Evolutionary conservation across 169 alveolate genomes (phyloP), one percentile per base, ranked within the genome.

Genomic region (Plasmodium malariae): DNA sequence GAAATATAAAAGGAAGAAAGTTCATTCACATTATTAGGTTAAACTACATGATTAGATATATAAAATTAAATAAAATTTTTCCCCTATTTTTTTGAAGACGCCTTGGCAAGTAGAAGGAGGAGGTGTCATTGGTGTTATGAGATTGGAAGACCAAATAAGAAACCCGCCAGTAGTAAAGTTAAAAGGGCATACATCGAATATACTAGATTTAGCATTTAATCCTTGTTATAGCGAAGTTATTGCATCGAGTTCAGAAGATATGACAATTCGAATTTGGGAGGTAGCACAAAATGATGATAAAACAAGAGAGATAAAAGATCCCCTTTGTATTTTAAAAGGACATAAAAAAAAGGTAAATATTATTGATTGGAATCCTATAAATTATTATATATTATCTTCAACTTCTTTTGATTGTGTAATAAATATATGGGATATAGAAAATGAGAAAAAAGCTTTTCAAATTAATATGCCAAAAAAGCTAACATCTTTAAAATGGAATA

Each of bases 51-150:
- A 21, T 21, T 57, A n/a, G 32, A 14, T 19, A 51, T 51, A 9
- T n/a, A n/a, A n/a, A n/a, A n/a, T n/a, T n/a, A n/a, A n/a, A n/a
- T n/a, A n/a, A n/a, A n/a, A n/a, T 57, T 40, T 21, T 74, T 63
- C 51, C 14, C 21, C n/a, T 74, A 37, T 55, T 51, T 17, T 48
- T 17, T 67, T 40, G 21, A 49, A 92, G 92, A 88, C 88, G 19
- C 96, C 96, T 4, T 94, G 96, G 96, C 94, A 94, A 59, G 96
- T 94, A 14, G 94, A 93, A 30, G 93, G 95, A 9, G 96, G 96
- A 55, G 96, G 96, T 11, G 24, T 94, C 60, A 86, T 94, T 37
- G 87, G 94, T 6, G 72, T 92, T 28, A 68, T 94, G 40, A 73
- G 86, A 49, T 65, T 92, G 21, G 92, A 88, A 59, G 87, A 94